phyloP scores from a whole-genome alignment of 495 filamentous ascomycete genomes.

The Penicillium antarcticum region DNA sequence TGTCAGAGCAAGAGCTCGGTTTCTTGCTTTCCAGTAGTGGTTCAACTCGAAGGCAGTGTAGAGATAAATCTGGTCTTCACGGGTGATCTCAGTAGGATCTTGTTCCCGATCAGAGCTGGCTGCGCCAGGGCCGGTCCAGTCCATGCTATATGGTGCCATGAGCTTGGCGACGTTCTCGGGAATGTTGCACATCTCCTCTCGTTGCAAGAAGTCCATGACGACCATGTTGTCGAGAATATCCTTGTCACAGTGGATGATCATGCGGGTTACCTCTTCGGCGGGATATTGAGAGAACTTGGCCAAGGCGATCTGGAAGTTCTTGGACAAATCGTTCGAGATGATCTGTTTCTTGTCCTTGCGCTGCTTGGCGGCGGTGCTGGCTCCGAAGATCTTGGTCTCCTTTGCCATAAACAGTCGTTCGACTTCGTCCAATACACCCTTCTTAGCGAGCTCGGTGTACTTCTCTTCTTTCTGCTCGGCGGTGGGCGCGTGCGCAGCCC shows the following conservation, averaged over 20 bases:
- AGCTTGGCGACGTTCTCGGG: slow-evolving; percentile 86
- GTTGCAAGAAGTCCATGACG: slow-evolving; percentile 96
- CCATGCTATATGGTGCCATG: slow-evolving; percentile 91
- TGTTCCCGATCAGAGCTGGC: slow-evolving; percentile 75
- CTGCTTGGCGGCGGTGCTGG: slow-evolving; percentile 58
- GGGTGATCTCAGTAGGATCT: slow-evolving; percentile 82
- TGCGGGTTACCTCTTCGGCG: slow-evolving; percentile 79
- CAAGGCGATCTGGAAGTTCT: slow-evolving; percentile 89
- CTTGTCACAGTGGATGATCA: slow-evolving; percentile 92
- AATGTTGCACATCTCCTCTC: slow-evolving; percentile 86
- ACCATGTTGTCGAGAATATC: slow-evolving; percentile 88
- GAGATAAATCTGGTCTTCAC: slow-evolving; percentile 93
- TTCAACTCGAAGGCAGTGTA: slow-evolving; percentile 91
- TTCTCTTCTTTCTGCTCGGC: slow-evolving; percentile 86
- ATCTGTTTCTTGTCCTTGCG: slow-evolving; percentile 96
- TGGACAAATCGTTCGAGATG: slow-evolving; percentile 86
- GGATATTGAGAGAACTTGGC: slow-evolving; percentile 81
- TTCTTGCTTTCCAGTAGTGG: slow-evolving; percentile 98
- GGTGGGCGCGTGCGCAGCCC: slow-evolving; percentile 83
- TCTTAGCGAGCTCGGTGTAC: slow-evolving; percentile 85
- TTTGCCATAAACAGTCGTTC: slow-evolving; percentile 97
- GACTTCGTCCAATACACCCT: slow-evolving; percentile 94
- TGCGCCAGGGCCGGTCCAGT: slow-evolving; percentile 92
- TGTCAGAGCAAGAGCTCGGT: slow-evolving; percentile 84
- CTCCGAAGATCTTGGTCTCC: slow-evolving; percentile 82